Conservation (phyloP, 2,329 filamentous ascomycete species). For the Colletotrichum cuscutae region DNA sequence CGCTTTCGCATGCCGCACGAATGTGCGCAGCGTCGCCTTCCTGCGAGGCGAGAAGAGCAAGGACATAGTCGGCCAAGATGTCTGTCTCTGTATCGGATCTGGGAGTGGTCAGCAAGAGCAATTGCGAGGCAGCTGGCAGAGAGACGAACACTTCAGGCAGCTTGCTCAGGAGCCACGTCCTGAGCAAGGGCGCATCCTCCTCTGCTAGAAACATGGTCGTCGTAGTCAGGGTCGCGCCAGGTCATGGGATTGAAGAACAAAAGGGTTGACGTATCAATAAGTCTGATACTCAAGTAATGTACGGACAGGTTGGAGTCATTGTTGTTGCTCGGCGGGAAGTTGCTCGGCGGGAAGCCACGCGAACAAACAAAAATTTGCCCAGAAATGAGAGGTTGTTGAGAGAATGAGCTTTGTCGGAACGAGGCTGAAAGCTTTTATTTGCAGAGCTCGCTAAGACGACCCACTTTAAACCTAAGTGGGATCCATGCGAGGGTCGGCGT, state of each 20-base stretch:
- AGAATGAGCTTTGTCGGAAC: neutral
- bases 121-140: neutral
- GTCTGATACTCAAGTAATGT: slow-evolving; percentile 21
- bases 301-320: slow-evolving; percentile 19
- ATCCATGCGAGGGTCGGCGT: neutral
- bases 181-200: slow-evolving; percentile 71
- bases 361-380: slow-evolving; percentile 19
- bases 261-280: slow-evolving; percentile 22
- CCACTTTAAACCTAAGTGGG: slow-evolving; percentile 32
- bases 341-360: slow-evolving; percentile 20
- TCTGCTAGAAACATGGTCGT: slow-evolving; percentile 70
- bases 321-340: slow-evolving; percentile 24
- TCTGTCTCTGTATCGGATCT: slow-evolving; percentile 85
- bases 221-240: slow-evolving; percentile 10
- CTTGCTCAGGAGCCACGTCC: slow-evolving; percentile 78
- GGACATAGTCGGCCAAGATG: slow-evolving; percentile 86
- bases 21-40: slow-evolving; percentile 74
- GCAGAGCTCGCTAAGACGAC: slow-evolving; percentile 22
- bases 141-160: slow-evolving; percentile 35
- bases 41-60: slow-evolving; percentile 75
- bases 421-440: slow-evolving; percentile 30
- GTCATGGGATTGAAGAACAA: neutral
- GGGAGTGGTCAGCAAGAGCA: slow-evolving; percentile 11
- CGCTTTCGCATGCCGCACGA: slow-evolving; percentile 73
- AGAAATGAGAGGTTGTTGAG: neutral